Evolutionary conservation across 2,329 filamentous ascomycete species (phyloP), one percentile per base, ranked within the genome.

Genomic region (Epichloe sylvatica): DNA sequence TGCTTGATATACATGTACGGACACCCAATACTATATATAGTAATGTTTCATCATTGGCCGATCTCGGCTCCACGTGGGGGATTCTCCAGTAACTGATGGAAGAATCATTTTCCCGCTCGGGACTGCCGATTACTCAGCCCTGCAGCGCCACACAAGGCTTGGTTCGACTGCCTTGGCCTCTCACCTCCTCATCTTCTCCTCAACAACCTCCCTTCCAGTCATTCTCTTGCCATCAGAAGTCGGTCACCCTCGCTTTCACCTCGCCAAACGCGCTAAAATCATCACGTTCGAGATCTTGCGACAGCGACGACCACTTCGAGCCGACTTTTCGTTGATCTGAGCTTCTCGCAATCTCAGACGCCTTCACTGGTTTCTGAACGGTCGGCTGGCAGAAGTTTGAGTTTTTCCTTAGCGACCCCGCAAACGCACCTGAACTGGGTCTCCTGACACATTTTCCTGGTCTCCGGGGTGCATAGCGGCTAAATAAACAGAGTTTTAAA

Each of bases 291-390:
- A 57, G 54, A 19, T 17, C 13, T 17, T n/a, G 39, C 56, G 57
- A 59, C 53, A 49, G 56, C 54, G 56, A 53, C 57, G 52, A 59
- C 57, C 58, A 57, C 59, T 64, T 64, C 58, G 53, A 59, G 61
- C 64, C 64, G 63, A 66, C 62, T 62, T 53, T 62, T 67, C 62
- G 55, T 54, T 64, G 64, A 58, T 66, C 62, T 67, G 64, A 57
- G 57, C 17, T 58, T 59, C 53, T 52, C 50, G 55, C 58, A 56
- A 55, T 57, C 62, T 65, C 71, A 72, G 78, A 81, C 73, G 70
- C 78, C 78, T 81, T 81, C 59, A 78, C 71, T 81, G 77, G 78
- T 79, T 71, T 61, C 63, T 47, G 65, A 69, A 65, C 64, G 59
- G 65, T 64, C 62, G 63, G 62, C 59, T 52, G 60, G 61, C 61